These are phyloP conservation scores for Mycosphaerella sp. DNA, from an alignment of 2,329 filamentous ascomycete species.

Conservation along the genomic window DNA sequence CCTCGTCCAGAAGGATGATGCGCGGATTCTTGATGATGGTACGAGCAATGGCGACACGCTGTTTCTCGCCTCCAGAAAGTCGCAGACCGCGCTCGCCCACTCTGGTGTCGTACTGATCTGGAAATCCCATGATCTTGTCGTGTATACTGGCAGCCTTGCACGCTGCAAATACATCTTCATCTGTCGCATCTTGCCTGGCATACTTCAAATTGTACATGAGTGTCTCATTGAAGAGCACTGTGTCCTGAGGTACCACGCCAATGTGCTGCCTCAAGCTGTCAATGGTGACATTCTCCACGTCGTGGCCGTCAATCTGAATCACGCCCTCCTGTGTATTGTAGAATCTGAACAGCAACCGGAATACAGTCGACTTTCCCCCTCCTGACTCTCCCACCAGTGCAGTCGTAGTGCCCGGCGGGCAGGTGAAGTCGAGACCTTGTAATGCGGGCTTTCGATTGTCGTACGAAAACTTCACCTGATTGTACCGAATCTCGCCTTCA, in stretches of 20 bases:
- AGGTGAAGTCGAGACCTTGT: constrained; percentile 76
- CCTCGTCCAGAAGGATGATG: constrained; percentile 90
- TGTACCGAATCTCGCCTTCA: constrained; percentile 76
- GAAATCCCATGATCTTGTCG: constrained; percentile 83
- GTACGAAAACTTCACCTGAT: constrained; percentile 86
- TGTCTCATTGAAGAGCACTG: constrained; percentile 88
- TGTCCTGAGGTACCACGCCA: constrained; percentile 95
- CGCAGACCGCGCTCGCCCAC: constrained; percentile 85
- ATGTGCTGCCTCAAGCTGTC: constrained; percentile 88
- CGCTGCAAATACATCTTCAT: constrained; percentile 74
- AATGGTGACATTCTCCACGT: constrained; percentile 76
- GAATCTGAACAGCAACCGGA: constrained; percentile 92
- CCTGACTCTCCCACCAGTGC: constrained; percentile 95
- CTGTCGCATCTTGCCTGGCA: constrained; percentile 71
- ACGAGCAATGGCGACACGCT: constrained; percentile 85
- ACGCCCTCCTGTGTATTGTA: constrained; percentile 77
- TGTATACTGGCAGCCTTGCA: constrained; percentile 86
- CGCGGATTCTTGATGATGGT: constrained; percentile 88
- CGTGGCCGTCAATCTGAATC: constrained; percentile 76
- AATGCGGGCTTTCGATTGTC: constrained; percentile 80
- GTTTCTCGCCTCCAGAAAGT: constrained; percentile 85
- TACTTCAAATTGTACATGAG: constrained; percentile 94
- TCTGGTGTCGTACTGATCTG: constrained; percentile 80
- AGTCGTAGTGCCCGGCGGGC: constrained; percentile 83
- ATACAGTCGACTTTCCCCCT: constrained; percentile 93